A percentile compares a stretch with the other conserved stretches of the same genome.
These are phyloP conservation scores for Trichoderma sp. DNA, from an alignment of 2,329 filamentous ascomycete species.

Conservation along the genomic window DNA sequence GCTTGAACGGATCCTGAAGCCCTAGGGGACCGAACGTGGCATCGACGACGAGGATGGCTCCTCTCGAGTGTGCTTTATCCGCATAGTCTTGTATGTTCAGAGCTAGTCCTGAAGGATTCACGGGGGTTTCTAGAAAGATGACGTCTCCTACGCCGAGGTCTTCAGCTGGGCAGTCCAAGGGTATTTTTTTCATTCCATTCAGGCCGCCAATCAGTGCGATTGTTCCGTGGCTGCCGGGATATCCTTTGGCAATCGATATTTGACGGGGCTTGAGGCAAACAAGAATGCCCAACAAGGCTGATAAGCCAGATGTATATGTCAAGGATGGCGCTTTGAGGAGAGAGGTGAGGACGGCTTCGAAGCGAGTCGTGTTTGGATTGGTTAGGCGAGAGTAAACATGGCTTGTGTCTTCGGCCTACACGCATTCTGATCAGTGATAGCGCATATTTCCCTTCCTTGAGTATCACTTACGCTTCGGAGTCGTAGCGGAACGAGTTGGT, in stretches of 20 bases:
- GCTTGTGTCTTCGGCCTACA: background rate
- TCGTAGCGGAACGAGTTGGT: slow-evolving; percentile 53
- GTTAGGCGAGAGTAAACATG: slow-evolving; percentile 84
- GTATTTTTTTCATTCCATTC: slow-evolving; percentile 71
- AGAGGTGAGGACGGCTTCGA: slow-evolving; percentile 78
- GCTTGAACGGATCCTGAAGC: slow-evolving; percentile 79
- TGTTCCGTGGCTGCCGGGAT: slow-evolving; percentile 92
- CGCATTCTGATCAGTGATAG: slow-evolving; percentile 34
- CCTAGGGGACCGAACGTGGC: slow-evolving; percentile 91
- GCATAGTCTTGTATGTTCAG: slow-evolving; percentile 73
- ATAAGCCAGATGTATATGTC: slow-evolving; percentile 82
- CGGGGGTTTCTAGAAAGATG: slow-evolving; percentile 87
- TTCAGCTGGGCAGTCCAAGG: slow-evolving; percentile 67
- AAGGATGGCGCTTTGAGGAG: slow-evolving; percentile 71
- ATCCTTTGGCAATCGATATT: slow-evolving; percentile 80
- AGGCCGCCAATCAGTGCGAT: slow-evolving; percentile 73
- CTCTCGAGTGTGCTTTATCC: slow-evolving; percentile 67
- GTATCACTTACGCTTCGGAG: slow-evolving; percentile 49
- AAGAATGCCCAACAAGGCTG: slow-evolving; percentile 84
- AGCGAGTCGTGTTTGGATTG: slow-evolving; percentile 77
- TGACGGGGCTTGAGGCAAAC: slow-evolving; percentile 79
- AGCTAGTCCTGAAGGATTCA: slow-evolving; percentile 87
- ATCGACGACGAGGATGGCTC: slow-evolving; percentile 81
- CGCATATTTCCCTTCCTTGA: rapidly evolving
- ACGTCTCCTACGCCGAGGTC: slow-evolving; percentile 77